Percentiles rank a stretch among this genome's conserved stretches.
These are phyloP conservation scores for Myxozyma lipomycoides DNA, from an alignment of 805 yeast species.

Conservation along the genomic window DNA sequence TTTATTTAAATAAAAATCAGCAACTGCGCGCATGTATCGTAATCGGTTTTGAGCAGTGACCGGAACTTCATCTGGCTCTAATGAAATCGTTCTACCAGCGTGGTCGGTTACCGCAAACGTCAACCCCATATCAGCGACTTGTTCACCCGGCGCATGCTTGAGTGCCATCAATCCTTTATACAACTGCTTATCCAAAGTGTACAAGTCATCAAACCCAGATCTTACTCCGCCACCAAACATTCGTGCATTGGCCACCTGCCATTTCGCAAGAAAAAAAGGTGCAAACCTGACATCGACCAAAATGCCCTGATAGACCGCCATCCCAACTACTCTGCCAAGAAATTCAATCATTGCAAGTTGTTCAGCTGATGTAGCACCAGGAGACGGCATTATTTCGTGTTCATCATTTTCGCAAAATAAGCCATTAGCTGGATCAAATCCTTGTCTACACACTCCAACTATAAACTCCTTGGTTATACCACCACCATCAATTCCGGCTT, in stretches of 20 bases:
- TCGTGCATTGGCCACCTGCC: conserved; percentile 39
- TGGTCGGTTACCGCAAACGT: conserved; percentile 51
- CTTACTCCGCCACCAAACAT: conserved; percentile 27
- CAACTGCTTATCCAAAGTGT: conserved; percentile 62
- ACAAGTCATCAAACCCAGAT: conserved; percentile 74
- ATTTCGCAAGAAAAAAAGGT: conserved; percentile 72
- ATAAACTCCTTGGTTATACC: conserved; percentile 90
- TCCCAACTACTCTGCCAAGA: conserved; percentile 80
- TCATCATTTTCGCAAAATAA: conserved; percentile 46
- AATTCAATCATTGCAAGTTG: conserved; percentile 47
- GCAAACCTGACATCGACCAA: conserved; percentile 81
- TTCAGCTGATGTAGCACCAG: conserved; percentile 39
- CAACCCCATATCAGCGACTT: conserved; percentile 54
- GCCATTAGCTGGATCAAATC: conserved; percentile 46
- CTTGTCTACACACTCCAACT: conserved; percentile 66
- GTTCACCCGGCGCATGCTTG: conserved; percentile 50
- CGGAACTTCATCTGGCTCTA: conserved; percentile 49
- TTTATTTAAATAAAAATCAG: conserved; percentile 73
- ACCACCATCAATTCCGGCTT: conserved; percentile 95
- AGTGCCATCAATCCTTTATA: conserved; percentile 63
- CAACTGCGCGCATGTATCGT: conserved; percentile 69
- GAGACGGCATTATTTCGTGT: conserved; percentile 72
- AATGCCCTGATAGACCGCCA: conserved; percentile 79
- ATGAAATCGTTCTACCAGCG: conserved; percentile 45
- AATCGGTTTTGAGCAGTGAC: conserved; percentile 61